These are phyloP conservation scores for Panus rudis DNA, from an alignment of 768 basidiomycete species.

Conservation along the genomic window DNA sequence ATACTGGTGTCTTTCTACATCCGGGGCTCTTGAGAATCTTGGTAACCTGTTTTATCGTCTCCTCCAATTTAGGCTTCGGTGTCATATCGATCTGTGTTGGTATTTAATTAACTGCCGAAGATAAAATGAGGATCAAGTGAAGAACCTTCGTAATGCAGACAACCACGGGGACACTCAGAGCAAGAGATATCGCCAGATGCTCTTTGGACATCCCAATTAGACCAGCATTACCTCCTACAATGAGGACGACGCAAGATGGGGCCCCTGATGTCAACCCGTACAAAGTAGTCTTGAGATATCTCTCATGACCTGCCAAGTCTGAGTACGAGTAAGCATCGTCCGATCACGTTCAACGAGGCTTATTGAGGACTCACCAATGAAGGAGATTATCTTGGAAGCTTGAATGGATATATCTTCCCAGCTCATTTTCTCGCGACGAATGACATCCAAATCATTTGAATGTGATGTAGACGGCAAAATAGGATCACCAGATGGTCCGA, in stretches of 20 bases:
- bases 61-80: constrained; percentile 82
- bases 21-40: constrained; percentile 93
- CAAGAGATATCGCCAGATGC: constrained; percentile 91
- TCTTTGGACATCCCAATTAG: constrained; percentile 92
- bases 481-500: constrained; percentile 66
- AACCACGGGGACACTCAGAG: constrained; percentile 87
- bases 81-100: constrained; percentile 86
- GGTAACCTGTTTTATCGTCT: constrained; percentile 86
- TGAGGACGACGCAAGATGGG: constrained; percentile 86
- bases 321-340: neutral
- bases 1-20: constrained; percentile 83
- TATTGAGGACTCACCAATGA: constrained; percentile 55
- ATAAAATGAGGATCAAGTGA: constrained; percentile 1
- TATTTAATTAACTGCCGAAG: neutral
- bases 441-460: constrained; percentile 51
- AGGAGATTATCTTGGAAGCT: constrained; percentile 89
- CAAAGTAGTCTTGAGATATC: constrained; percentile 86
- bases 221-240: constrained; percentile 93
- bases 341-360: neutral
- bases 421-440: constrained; percentile 78
- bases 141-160: constrained; percentile 92
- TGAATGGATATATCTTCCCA: constrained; percentile 94
- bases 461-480: constrained; percentile 64
- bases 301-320: constrained; percentile 96
- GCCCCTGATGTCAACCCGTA: constrained; percentile 94